Base-by-base conservation (phyloP, 192 early-diverging fungal species). In the Coemansia interrupta region DNA sequence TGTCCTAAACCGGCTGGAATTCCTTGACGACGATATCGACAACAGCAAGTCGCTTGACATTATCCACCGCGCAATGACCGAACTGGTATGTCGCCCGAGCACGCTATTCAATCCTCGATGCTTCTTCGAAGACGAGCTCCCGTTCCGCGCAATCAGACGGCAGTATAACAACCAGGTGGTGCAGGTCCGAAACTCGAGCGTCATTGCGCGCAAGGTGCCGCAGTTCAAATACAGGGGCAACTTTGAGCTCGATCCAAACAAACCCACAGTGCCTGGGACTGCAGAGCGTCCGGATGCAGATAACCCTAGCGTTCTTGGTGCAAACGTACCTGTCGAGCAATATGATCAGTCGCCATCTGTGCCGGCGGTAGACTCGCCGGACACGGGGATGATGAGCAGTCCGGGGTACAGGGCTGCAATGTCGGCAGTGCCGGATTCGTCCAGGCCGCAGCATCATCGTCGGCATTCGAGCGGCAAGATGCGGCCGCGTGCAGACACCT, bases 41-140 rank as follows among this genome's bases (percentile, higher is more conserved):
- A 24, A 22, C 10, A 10, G 26, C 1, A 32, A 30, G 12, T 22
- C 44, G 15, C 5, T 61, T 3, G 64, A 58, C 23, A 43, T 64
- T 15, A 45, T 77, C 18, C 50, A 28, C 18, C 44, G 45, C 2
- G 60, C 69, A 13, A 56, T 39, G 36, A 9, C 68, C 3, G 70
- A 66, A 23, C 53, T 68, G n/a, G 48, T 78, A 23, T 63, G 40
- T 28, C 54, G 56, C 2, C 69, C 65, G 8, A 57, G 61, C 39
- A 52, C 61, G 18, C 63, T 78, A 23, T 78, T 78, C 47, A 78
- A 78, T 23, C 75, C 75, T 0, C 57, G 69, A 19, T 50, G 58
- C 28, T 78, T 78, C n/a, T 78, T 78, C 40, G 61, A 61, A 14
- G 55, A 55, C 40, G 65, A 78, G 54, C 49, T 78, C 32, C 75